Conservation (phyloP, 352 stramenopile genomes). For the Pythium pyrilobum region DNA sequence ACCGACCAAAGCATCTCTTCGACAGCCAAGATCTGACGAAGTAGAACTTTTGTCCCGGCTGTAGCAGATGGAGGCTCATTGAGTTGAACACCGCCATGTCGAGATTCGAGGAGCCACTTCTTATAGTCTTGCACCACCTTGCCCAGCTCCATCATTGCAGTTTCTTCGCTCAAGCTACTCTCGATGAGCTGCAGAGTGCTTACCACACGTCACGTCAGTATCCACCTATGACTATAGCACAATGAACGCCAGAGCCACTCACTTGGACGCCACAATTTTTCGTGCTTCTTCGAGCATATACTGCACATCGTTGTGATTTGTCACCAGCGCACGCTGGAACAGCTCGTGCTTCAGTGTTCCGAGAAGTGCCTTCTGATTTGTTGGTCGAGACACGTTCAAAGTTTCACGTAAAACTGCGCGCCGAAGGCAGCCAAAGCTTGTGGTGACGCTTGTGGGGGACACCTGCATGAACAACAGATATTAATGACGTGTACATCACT, state of each 20-base stretch:
- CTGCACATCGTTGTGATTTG: slow-evolving; percentile 23
- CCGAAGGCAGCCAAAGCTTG: slow-evolving; percentile 67
- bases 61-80: slow-evolving; percentile 26
- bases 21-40: slow-evolving; percentile 53
- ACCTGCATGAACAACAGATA: slow-evolving; percentile 30
- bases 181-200: slow-evolving; percentile 47
- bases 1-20: slow-evolving; percentile 86
- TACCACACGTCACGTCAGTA: neutral
- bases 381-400: slow-evolving; percentile 48
- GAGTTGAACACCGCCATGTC: slow-evolving; percentile 24
- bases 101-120: slow-evolving; percentile 36
- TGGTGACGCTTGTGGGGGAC: slow-evolving; percentile 75
- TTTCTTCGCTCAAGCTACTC: slow-evolving; percentile 54
- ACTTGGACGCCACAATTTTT: slow-evolving; percentile 60
- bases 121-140: slow-evolving; percentile 53
- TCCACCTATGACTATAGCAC: neutral
- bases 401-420: slow-evolving; percentile 65
- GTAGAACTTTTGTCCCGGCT: slow-evolving; percentile 21
- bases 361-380: slow-evolving; percentile 56
- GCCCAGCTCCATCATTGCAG: slow-evolving; percentile 44
- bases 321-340: slow-evolving; percentile 56
- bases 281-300: slow-evolving; percentile 37
- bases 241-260: slow-evolving; percentile 31
- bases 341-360: slow-evolving; percentile 83
- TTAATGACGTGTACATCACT: neutral